Evolutionary conservation across 2,329 filamentous ascomycete genomes (phyloP).

Genomic region (Claviceps capensis): DNA sequence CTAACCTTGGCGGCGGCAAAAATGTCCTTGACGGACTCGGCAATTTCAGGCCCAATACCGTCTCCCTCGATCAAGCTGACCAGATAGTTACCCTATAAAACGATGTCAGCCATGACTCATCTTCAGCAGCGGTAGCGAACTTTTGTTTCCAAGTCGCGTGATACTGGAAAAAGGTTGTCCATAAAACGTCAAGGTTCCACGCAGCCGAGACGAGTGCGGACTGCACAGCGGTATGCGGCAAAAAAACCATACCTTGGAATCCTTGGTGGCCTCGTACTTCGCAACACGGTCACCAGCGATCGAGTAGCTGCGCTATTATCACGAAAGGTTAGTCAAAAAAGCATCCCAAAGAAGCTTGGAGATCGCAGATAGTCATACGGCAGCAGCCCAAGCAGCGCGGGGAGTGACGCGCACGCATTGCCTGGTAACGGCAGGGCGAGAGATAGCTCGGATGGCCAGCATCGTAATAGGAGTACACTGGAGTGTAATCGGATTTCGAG

Average conservation of each 20-base stretch:
- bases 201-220: neutral
- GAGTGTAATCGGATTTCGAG: conserved; percentile 10
- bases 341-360: conserved; percentile 1
- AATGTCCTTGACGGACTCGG: conserved; percentile 97
- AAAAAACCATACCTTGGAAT: conserved; percentile 56
- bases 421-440: conserved; percentile 53
- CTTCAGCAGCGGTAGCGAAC: neutral
- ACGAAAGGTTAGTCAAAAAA: conserved; percentile 4
- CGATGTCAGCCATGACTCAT: neutral
- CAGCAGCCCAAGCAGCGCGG: conserved; percentile 31
- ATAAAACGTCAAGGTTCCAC: neutral
- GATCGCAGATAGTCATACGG: conserved; percentile 16
- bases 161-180: conserved; percentile 13
- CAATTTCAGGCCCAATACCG: conserved; percentile 95
- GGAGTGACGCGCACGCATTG: conserved; percentile 64
- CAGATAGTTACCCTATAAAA: conserved; percentile 71
- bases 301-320: conserved; percentile 51
- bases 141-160: neutral
- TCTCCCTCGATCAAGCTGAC: conserved; percentile 98
- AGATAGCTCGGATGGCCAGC: conserved; percentile 70
- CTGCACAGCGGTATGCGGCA: neutral
- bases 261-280: conserved; percentile 87
- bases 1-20: conserved; percentile 84
- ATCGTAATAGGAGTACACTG: conserved; percentile 37
- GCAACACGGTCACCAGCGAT: conserved; percentile 60